phyloP scores from a whole-genome alignment of 129 eudicot genomes.

The Pittosporum tobira region DNA sequence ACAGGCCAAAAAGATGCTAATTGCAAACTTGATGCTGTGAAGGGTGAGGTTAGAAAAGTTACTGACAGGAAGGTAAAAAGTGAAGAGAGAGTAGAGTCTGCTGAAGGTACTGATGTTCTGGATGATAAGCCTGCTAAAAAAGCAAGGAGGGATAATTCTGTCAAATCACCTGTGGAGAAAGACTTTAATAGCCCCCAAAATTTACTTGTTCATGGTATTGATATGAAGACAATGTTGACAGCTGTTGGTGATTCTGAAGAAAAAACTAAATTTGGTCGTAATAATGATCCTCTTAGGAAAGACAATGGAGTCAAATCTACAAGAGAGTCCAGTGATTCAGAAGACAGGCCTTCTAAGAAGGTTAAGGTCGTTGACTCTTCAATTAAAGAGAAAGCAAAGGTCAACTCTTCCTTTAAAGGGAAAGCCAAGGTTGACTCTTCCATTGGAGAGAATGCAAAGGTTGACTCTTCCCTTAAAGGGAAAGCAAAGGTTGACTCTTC shows the following conservation, averaged over 20 bases:
- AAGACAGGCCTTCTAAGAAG: slow-evolving; percentile 22
- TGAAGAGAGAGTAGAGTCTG: slow-evolving; percentile 18
- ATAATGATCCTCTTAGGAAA: slow-evolving; percentile 12
- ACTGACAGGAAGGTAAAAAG: slow-evolving; percentile 14
- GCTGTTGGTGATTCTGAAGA: slow-evolving; percentile 8
- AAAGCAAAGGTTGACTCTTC: too few species aligned
- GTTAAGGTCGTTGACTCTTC: too few species aligned
- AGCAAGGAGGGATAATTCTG: slow-evolving; percentile 19
- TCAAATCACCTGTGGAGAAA: slow-evolving; percentile 9
- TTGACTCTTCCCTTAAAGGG: too few species aligned
- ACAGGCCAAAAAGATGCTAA: background rate
- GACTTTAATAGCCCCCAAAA: slow-evolving; percentile 12
- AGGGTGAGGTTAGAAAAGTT: slow-evolving; percentile 1
- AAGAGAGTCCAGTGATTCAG: slow-evolving; percentile 15
- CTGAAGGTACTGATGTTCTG: slow-evolving; percentile 10
- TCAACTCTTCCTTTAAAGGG: too few species aligned
- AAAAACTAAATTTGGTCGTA: slow-evolving; percentile 4
- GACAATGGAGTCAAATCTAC: slow-evolving; percentile 14
- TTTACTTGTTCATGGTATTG: slow-evolving; percentile 21
- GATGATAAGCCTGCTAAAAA: slow-evolving; percentile 36
- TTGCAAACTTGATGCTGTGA: slow-evolving; percentile 7
- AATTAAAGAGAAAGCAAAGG: too few species aligned
- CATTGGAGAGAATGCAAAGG: too few species aligned
- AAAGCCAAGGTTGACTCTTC: too few species aligned
- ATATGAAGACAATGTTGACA: slow-evolving; percentile 12